Conservation (phyloP, 164 flowering plant genomes). For the Buxus sempervirens region DNA sequence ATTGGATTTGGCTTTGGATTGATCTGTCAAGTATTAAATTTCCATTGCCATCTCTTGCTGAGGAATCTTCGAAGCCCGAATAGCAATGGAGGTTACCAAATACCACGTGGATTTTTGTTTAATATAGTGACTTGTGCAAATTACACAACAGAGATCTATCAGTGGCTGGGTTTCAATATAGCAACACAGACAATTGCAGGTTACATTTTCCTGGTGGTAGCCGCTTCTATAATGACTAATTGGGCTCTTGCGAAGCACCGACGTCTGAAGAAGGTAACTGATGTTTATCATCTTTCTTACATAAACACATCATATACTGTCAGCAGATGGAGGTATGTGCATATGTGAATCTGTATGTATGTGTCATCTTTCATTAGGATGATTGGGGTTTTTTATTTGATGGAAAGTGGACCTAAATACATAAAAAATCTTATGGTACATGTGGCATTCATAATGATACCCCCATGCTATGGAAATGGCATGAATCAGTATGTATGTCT, state of each 20-base stretch:
- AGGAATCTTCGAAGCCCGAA: conserved; percentile 61
- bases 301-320: neutral
- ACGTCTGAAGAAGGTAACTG: conserved; percentile 68
- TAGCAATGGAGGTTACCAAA: conserved; percentile 89
- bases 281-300: neutral
- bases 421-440: too few relatives aligned
- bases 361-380: neutral
- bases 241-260: conserved; percentile 97
- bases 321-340: neutral
- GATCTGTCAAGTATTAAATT: conserved; percentile 74
- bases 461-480: neutral
- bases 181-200: conserved; percentile 98
- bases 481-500: too few relatives aligned
- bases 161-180: conserved; percentile 94
- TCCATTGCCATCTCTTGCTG: conserved; percentile 80
- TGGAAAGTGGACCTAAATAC: neutral
- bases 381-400: neutral
- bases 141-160: conserved; percentile 95
- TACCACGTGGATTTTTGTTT: conserved; percentile 88
- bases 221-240: conserved; percentile 79
- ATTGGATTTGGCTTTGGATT: conserved; percentile 80
- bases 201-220: conserved; percentile 73
- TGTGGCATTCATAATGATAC: neutral
- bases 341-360: too few relatives aligned
- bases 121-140: conserved; percentile 95